These are phyloP conservation scores for Proliferodiscus dingleyae DNA, from an alignment of 2,329 filamentous ascomycete species.

Conservation along the genomic window DNA sequence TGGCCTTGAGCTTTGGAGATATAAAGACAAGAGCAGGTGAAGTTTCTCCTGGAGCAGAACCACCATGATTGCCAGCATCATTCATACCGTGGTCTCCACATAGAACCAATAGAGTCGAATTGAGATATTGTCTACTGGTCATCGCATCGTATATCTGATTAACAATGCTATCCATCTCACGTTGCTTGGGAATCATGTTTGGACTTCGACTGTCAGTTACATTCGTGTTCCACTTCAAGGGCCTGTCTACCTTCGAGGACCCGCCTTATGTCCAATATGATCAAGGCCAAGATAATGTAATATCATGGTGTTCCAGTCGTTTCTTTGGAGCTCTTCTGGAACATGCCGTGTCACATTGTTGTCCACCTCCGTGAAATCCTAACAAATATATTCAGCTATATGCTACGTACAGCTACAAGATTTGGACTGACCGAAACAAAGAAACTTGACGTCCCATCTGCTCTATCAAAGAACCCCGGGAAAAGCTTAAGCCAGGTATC, in stretches of 20 bases:
- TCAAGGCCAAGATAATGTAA: conserved; percentile 94
- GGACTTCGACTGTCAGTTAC: conserved; percentile 46
- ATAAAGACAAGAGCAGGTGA: conserved; percentile 89
- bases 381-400: conserved; percentile 26
- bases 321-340: conserved; percentile 63
- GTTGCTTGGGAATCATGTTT: conserved; percentile 89
- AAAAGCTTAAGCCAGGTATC: conserved; percentile 99
- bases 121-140: conserved; percentile 62
- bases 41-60: conserved; percentile 88
- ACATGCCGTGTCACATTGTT: conserved; percentile 94
- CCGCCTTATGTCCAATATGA: conserved; percentile 95
- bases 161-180: conserved; percentile 87
- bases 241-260: conserved; percentile 64
- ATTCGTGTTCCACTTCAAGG: not conserved
- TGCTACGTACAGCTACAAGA: conserved; percentile 20
- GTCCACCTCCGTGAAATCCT: conserved; percentile 98
- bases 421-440: conserved; percentile 78
- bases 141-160: conserved; percentile 72
- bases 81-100: conserved; percentile 99
- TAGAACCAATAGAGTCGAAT: conserved; percentile 76
- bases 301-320: conserved; percentile 90
- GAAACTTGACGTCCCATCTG: conserved; percentile 94
- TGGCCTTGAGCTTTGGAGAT: conserved; percentile 68
- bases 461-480: conserved; percentile 76
- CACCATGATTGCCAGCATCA: conserved; percentile 93